Conservation (phyloP, 176 grass and related monocot genomes). For the Juncus effusus region DNA sequence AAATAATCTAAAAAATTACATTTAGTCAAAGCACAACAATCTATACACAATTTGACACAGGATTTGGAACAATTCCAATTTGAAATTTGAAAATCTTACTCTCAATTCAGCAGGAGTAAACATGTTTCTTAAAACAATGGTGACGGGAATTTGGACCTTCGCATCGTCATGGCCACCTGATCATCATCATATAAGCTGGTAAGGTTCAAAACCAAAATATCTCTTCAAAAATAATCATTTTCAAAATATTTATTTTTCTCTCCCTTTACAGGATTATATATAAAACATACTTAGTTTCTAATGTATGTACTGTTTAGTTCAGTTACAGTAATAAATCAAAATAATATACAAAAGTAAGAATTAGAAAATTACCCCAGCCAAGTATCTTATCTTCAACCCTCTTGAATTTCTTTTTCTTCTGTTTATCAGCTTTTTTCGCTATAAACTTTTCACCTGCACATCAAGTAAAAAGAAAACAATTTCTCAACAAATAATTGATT, state of each 20-base stretch:
- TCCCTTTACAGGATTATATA: too few relatives aligned
- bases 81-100: slow-evolving; percentile 44
- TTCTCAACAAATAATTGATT: too few relatives aligned
- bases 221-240: background rate
- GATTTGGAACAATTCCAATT: too few relatives aligned
- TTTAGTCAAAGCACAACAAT: background rate
- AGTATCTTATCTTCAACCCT: slow-evolving; percentile 89
- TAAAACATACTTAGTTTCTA: too few relatives aligned
- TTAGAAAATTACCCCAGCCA: slow-evolving; percentile 77
- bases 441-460: slow-evolving; percentile 68
- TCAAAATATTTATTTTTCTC: background rate
- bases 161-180: slow-evolving; percentile 94
- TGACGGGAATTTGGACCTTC: slow-evolving; percentile 66
- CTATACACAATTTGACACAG: background rate
- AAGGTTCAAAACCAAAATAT: slow-evolving; percentile 12
- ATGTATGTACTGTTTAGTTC: background rate
- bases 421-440: slow-evolving; percentile 74
- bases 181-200: slow-evolving; percentile 22
- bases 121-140: slow-evolving; percentile 76
- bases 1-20: slow-evolving; percentile 18
- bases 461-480: slow-evolving; percentile 2
- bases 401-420: slow-evolving; percentile 88
- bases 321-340: slow-evolving; percentile 20
- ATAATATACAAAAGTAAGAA: slow-evolving; percentile 7
- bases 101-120: slow-evolving; percentile 82